Percentiles rank a stretch among this genome's conserved stretches.
Evolutionary conservation across 345 rosid species (phyloP).

Genomic region (Salix suchowensis): DNA sequence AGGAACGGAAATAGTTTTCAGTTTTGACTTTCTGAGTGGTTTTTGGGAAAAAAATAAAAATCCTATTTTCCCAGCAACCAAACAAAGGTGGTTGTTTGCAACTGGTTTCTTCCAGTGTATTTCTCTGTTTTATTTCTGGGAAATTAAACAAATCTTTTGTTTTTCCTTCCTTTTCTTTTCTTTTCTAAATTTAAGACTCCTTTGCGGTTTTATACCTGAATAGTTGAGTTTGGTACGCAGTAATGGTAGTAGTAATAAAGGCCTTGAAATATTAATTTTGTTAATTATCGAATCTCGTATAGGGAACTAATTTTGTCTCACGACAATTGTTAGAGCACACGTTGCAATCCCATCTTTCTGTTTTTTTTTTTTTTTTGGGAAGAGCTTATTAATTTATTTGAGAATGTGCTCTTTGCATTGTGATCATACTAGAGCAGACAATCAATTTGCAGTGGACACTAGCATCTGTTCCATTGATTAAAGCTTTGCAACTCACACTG

Average conservation of each 20-base stretch:
- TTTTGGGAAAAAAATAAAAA: no score
- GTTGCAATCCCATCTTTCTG: not conserved
- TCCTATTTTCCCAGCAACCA: not conserved
- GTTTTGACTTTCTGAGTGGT: not conserved
- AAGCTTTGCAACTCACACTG: conserved; percentile 78
- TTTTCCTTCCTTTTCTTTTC: no score
- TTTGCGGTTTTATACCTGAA: no score
- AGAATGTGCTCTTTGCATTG: conserved; percentile 5
- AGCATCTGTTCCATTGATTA: conserved; percentile 75
- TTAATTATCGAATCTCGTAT: not conserved
- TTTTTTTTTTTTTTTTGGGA: not conserved
- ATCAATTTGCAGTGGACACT: conserved; percentile 83
- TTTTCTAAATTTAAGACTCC: no score
- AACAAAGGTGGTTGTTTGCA: not conserved
- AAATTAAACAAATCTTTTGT: not conserved
- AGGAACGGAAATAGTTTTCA: not conserved
- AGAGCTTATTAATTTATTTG: not conserved
- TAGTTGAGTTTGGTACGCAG: no score
- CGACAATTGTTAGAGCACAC: not conserved
- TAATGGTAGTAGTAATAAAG: no score
- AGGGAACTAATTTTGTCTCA: not conserved
- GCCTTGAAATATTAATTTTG: not conserved
- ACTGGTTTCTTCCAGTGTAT: not conserved
- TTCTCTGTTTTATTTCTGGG: not conserved
- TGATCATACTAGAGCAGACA: conserved; percentile 49